phyloP scores from a whole-genome alignment of 345 rosid genomes.

The Iberis pinnata region DNA sequence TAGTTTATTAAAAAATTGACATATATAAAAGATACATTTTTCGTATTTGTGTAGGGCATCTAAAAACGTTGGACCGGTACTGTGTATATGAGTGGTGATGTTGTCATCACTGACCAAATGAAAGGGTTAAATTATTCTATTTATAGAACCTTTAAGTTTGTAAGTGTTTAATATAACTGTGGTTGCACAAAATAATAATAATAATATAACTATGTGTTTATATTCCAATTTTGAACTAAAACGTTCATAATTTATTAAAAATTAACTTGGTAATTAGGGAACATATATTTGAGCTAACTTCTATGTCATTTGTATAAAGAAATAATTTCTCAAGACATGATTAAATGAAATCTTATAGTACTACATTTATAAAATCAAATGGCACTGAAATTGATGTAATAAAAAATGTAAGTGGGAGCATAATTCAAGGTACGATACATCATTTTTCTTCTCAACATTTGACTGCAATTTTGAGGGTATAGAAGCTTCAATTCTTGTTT shows the following conservation, averaged over 20 bases:
- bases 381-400: conserved; percentile 39
- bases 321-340: conserved; percentile 2
- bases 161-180: neutral
- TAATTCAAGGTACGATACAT: conserved; percentile 36
- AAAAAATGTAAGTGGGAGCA: conserved; percentile 26
- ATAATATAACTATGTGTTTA: neutral
- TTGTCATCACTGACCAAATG: too few species aligned
- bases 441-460: conserved; percentile 38
- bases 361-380: neutral
- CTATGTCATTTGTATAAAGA: neutral
- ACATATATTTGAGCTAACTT: conserved; percentile 8
- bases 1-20: too few species aligned
- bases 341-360: neutral
- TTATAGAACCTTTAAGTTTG: neutral
- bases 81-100: too few species aligned
- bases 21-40: too few species aligned
- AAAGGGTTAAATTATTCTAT: too few species aligned
- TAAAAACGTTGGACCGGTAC: too few species aligned
- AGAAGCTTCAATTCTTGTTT: conserved; percentile 40
- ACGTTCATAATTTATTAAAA: neutral
- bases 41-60: too few species aligned
- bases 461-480: conserved; percentile 35
- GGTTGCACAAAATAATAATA: too few species aligned
- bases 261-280: conserved; percentile 4
- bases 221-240: too few species aligned